phyloP scores from a whole-genome alignment of 1,284 basidiomycete genomes.

The Boletellus sp. region DNA sequence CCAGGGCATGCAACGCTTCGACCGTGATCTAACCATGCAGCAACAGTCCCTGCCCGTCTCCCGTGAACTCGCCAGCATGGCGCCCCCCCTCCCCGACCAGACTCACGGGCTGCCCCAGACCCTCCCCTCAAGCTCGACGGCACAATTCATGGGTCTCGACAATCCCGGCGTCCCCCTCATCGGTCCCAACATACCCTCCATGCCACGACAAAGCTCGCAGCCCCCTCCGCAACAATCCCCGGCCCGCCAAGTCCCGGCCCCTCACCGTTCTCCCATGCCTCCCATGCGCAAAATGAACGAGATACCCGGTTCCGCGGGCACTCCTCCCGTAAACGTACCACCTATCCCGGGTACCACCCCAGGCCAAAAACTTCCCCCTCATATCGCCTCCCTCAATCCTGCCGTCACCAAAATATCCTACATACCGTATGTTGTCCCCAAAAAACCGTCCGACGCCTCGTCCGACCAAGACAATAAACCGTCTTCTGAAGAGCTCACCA shows the following conservation, averaged over 20 bases:
- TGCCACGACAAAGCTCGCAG: constrained; percentile 25
- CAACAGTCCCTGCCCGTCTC: constrained; percentile 20
- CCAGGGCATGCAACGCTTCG: constrained; percentile 24
- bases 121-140: constrained; percentile 20
- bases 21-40: constrained; percentile 28
- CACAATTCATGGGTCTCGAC: constrained; percentile 27
- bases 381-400: constrained; percentile 33
- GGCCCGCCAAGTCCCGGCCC: constrained; percentile 14
- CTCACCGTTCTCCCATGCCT: constrained; percentile 26
- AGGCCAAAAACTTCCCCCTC: constrained; percentile 33
- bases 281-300: constrained; percentile 25
- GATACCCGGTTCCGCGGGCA: constrained; percentile 10
- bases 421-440: constrained; percentile 22
- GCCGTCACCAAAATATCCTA: constrained; percentile 33
- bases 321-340: constrained; percentile 22
- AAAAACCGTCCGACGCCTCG: constrained; percentile 20
- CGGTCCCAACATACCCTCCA: constrained; percentile 9
- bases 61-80: constrained; percentile 24
- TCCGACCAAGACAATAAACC: constrained; percentile 28
- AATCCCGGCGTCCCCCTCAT: constrained; percentile 10
- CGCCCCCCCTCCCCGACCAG: not conserved
- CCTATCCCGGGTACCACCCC: constrained; percentile 27
- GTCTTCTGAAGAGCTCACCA: constrained; percentile 1
- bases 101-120: constrained; percentile 17
- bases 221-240: constrained; percentile 31